phyloP scores from a whole-genome alignment of 192 early-diverging fungal species.

The Backusella tuberculispora region DNA sequence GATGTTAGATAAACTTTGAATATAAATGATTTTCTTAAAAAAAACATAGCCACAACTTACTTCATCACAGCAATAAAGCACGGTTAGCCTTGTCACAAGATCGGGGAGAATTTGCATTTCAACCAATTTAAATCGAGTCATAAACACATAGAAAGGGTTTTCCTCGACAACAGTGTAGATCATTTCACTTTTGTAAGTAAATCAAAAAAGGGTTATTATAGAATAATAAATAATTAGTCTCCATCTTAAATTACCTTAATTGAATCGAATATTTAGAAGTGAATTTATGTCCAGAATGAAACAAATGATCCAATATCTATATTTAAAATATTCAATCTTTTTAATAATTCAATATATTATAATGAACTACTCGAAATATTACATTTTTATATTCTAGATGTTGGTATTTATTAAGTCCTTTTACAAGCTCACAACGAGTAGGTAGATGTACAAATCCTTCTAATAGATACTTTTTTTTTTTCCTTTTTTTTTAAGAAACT shows the following conservation, averaged over 20 bases:
- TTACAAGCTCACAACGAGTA: conserved; percentile 24
- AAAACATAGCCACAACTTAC: not conserved
- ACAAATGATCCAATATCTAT: conserved; percentile 24
- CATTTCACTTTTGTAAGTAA: conserved; percentile 30
- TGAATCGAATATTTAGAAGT: conserved; percentile 21
- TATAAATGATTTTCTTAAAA: too few species aligned
- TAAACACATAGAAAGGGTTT: conserved; percentile 23
- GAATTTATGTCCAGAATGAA: conserved; percentile 20
- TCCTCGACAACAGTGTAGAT: conserved; percentile 31
- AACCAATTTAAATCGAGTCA: conserved; percentile 33
- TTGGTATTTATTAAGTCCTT: not conserved
- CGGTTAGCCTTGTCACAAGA: conserved; percentile 34
- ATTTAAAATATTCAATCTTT: not conserved
- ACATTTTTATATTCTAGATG: conserved; percentile 25
- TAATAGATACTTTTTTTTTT: conserved; percentile 23
- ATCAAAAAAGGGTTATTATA: not conserved
- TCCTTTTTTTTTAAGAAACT: not conserved
- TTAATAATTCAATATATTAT: not conserved
- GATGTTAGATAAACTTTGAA: too few species aligned
- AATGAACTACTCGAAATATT: not conserved
- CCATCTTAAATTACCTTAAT: conserved; percentile 25
- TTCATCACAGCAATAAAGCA: conserved; percentile 33
- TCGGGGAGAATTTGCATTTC: conserved; percentile 34
- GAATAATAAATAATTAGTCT: not conserved
- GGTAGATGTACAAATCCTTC: conserved; percentile 30